Conservation (phyloP, 2,329 filamentous ascomycete genomes). For the Talaromyces islandicus region DNA sequence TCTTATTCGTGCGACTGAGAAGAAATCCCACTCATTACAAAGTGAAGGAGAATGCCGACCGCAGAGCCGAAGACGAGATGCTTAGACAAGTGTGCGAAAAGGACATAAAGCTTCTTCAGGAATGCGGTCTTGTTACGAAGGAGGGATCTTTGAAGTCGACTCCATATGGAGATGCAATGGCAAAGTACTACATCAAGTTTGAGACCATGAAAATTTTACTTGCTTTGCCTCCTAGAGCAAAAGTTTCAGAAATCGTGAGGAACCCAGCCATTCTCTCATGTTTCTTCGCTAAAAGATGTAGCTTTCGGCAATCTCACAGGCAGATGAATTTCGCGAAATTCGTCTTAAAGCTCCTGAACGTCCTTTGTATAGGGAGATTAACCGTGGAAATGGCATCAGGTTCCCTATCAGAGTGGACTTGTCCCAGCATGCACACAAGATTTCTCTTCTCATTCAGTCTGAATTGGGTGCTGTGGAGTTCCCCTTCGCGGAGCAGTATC, state of each 20-base stretch:
- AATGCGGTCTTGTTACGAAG: constrained; percentile 51
- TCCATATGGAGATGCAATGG: constrained; percentile 73
- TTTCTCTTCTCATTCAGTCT: constrained; percentile 70
- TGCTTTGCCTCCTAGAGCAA: constrained; percentile 54
- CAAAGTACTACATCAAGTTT: constrained; percentile 72
- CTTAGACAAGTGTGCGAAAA: constrained; percentile 66
- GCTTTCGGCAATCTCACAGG: constrained; percentile 62
- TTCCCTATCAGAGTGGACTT: constrained; percentile 66
- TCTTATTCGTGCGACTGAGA: constrained; percentile 67
- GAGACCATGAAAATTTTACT: constrained; percentile 71
- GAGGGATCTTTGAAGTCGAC: constrained; percentile 54
- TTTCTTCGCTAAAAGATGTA: constrained; percentile 27
- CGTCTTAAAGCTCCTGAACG: constrained; percentile 67
- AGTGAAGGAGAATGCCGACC: constrained; percentile 49
- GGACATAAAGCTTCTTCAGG: constrained; percentile 60
- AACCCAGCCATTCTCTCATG: neutral
- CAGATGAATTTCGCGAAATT: constrained; percentile 66
- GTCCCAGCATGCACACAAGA: constrained; percentile 63
- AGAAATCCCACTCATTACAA: constrained; percentile 67
- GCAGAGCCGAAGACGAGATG: constrained; percentile 53
- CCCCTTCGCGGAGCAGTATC: constrained; percentile 52
- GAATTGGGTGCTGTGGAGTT: constrained; percentile 63
- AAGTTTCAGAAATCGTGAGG: constrained; percentile 63
- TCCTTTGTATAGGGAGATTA: constrained; percentile 63
- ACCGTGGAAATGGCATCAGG: constrained; percentile 61